Evolutionary conservation across 495 filamentous ascomycete species (phyloP), one percentile per base, ranked within the genome.

Genomic region (Chaetomium fimeti): DNA sequence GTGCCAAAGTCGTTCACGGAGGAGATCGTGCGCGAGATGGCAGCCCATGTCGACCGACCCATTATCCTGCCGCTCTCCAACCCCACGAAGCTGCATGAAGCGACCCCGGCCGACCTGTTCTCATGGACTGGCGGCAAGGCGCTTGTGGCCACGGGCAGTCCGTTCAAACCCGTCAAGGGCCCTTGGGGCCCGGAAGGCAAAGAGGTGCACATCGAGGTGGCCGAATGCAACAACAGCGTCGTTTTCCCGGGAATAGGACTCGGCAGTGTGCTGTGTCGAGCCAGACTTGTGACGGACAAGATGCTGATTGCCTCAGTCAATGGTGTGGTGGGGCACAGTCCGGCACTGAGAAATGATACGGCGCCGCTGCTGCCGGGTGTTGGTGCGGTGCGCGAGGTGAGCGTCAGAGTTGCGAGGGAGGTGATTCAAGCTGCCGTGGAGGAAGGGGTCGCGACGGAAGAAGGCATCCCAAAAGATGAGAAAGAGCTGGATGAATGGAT

Each of bases 171-270:
- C 0, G 90, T 96, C 12, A 82, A 83, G 59, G 85, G 87, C 11
- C 79, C 77, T 2, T 82, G 79, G 79, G 79, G 79, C 9, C 4
- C 53, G 0, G 78, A 85, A 20, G 90, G 89, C 0, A 71, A 76
- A 32, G 82, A 85, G 60, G 82, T 88, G 40, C 69, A 72, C 61
- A 71, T 82, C 56, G 85, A 91, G 43, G 80, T 95, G 9, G 91
- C 90, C 27, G 92, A 95, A 72, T 96, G 92, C 79, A 96, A 96
- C 77, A 96, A 96, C 75, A 89, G 88, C 5, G 89, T 88, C n/a
- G 86, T 86, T 27, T 96, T 94, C 77, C 91, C 91, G 0, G 91
- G 89, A 0, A 92, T 97, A 62, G 92, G 91, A 0, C 85, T 96
- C 2, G 92, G 91, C 16, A 83, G 83, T 12, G 85, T 97, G 20